Base-by-base conservation (phyloP, 371 early-diverging fungal genomes). In the Mucor piriformis region DNA sequence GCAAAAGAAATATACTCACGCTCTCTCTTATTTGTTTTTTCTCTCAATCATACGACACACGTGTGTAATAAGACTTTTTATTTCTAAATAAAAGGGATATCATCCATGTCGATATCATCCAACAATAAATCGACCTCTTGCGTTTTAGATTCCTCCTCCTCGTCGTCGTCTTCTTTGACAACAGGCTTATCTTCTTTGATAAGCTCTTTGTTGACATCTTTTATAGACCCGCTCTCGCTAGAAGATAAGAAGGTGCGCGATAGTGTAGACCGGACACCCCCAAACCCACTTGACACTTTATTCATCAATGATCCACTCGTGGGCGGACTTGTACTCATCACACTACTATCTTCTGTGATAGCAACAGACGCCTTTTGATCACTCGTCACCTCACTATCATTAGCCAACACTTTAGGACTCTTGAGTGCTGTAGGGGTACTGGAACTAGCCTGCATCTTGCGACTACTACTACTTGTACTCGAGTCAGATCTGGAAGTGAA, bases 101-200 rank as follows among this genome's bases (percentile, higher is more conserved):
- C 73, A 42, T 84, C 84, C 80, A 84, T 74, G 59, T 82, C 81
- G 50, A 78, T 68, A 50, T 78, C 78, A 49, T 82, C 82, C 33
- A 79, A 74, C 33, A 79, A 50, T 5, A 67, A 74, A 43, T 79
- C 81, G 3, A 76, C 61, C 50, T 65, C 65, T 43, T 67, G 61
- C 16, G 54, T 56, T 11, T 65, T 34, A 12, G 64, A 34, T 50
- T 66, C 50, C 3, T 42, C 20, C 32, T 33, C 29, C 33, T 54
- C 57, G n/a, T 63, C 55, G 7, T 60, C 51, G 16, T 63, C 57
- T 25, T 69, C 27, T 38, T 57, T 38, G 5, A 38, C 20, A 29
- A 32, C 34, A n/a, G 35, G 46, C 59, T 20, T 15, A 50, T 37
- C 29, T 42, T 25, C 59, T 18, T 55, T 46, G 21, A 21, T 15